Conservation (phyloP, 1,284 basidiomycete species). For the Phenoliferia sp. region DNA sequence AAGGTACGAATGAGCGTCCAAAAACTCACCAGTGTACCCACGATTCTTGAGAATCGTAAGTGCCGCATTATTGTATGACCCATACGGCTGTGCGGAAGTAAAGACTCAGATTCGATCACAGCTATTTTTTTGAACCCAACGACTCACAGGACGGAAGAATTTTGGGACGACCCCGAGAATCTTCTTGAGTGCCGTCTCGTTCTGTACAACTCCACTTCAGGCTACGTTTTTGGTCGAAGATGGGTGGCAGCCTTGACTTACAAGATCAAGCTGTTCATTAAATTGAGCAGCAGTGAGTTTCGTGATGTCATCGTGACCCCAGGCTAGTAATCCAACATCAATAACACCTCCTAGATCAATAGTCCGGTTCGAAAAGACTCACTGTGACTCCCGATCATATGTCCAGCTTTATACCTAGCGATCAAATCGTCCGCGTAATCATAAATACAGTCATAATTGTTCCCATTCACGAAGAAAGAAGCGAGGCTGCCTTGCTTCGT, state of each 20-base stretch:
- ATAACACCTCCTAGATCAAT: neutral
- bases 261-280: conserved; percentile 30
- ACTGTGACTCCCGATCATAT: conserved; percentile 37
- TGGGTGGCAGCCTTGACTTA: no score
- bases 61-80: conserved; percentile 22
- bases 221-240: no score
- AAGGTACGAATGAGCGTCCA: no score
- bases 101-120: neutral
- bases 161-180: conserved; percentile 38
- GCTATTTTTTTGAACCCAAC: neutral
- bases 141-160: conserved; percentile 27
- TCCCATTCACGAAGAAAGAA: conserved; percentile 30
- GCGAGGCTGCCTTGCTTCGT: conserved; percentile 17
- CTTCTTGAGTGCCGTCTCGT: conserved; percentile 35
- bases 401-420: conserved; percentile 34
- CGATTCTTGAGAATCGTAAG: conserved; percentile 32
- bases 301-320: conserved; percentile 36
- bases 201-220: neutral
- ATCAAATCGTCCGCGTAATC: conserved; percentile 27
- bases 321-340: neutral
- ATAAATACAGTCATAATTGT: conserved; percentile 28
- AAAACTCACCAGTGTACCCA: no score
- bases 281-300: conserved; percentile 29
- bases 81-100: conserved; percentile 26
- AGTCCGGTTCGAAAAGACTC: neutral